phyloP scores from a whole-genome alignment of 805 yeast species.

The Kuraishia cidri region DNA sequence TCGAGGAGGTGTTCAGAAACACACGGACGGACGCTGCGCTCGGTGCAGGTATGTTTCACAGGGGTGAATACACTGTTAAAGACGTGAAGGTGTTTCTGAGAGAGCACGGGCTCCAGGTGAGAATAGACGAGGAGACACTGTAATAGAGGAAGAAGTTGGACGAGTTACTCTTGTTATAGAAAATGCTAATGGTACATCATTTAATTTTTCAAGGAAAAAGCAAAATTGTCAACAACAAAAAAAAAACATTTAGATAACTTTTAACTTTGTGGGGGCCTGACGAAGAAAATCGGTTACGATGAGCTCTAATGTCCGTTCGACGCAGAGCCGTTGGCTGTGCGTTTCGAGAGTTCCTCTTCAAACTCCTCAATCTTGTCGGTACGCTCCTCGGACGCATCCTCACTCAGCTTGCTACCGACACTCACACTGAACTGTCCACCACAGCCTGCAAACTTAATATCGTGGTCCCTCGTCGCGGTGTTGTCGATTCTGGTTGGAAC shows the following conservation, averaged over 20 bases:
- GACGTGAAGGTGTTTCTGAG: slow-evolving; percentile 69
- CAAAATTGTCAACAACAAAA: too few species aligned
- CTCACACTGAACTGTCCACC: slow-evolving; percentile 95
- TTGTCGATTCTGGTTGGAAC: slow-evolving; percentile 84
- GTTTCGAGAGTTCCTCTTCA: slow-evolving; percentile 24
- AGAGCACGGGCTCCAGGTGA: slow-evolving; percentile 58
- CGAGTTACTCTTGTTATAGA: too few species aligned
- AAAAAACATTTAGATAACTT: too few species aligned
- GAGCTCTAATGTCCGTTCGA: background rate
- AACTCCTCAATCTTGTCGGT: slow-evolving; percentile 41
- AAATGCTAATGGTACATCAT: too few species aligned
- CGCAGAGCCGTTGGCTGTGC: slow-evolving; percentile 1
- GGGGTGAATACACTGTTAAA: slow-evolving; percentile 84
- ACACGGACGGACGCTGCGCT: slow-evolving; percentile 93
- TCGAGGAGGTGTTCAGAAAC: slow-evolving; percentile 73
- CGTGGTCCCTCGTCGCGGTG: slow-evolving; percentile 82
- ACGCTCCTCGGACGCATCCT: slow-evolving; percentile 41
- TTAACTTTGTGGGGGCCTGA: background rate
- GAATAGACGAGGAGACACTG: slow-evolving; percentile 38
- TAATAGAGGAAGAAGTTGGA: too few species aligned
- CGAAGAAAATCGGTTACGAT: background rate
- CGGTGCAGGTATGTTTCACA: slow-evolving; percentile 98
- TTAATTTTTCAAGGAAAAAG: too few species aligned
- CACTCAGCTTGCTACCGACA: slow-evolving; percentile 65
- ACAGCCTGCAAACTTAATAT: slow-evolving; percentile 69